These are phyloP conservation scores for Choanephora cucurbitarum DNA, from an alignment of 371 early-diverging fungal genomes.

Conservation along the genomic window DNA sequence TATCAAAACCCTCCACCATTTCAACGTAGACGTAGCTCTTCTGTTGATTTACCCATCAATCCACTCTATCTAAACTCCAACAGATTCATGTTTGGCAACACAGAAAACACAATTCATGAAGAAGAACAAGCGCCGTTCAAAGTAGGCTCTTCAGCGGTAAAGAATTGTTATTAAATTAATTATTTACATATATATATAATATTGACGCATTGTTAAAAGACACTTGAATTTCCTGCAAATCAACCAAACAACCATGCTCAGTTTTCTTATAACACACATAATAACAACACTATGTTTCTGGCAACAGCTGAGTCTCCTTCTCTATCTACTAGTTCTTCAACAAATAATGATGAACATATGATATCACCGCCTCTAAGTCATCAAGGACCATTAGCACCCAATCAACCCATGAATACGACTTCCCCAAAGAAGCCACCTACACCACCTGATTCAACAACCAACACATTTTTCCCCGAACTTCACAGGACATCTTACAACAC, in stretches of 20 bases:
- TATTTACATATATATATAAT: not conserved
- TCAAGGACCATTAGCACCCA: not conserved
- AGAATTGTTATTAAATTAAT: constrained; percentile 2
- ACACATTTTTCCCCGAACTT: constrained; percentile 27
- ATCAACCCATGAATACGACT: not conserved
- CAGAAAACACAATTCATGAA: constrained; percentile 22
- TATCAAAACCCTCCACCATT: constrained; percentile 23
- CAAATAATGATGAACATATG: constrained; percentile 9
- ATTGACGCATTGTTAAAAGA: not conserved
- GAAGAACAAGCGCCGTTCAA: constrained; percentile 9
- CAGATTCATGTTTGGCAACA: constrained; percentile 7
- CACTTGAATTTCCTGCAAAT: constrained; percentile 14
- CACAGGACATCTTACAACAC: constrained; percentile 25
- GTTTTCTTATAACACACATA: not conserved
- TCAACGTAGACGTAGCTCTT: constrained; percentile 32
- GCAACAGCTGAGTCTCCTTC: constrained; percentile 3
- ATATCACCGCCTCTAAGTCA: constrained; percentile 7
- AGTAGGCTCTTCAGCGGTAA: constrained; percentile 19
- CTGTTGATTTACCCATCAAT: constrained; percentile 31
- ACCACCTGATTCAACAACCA: constrained; percentile 7
- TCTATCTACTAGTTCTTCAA: constrained; percentile 7
- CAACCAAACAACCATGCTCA: not conserved
- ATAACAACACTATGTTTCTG: not conserved
- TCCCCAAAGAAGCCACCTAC: not conserved
- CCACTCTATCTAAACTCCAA: constrained; percentile 25